Percentiles rank a stretch among this genome's conserved stretches.
Evolutionary conservation across 2,329 filamentous ascomycete genomes (phyloP).

Genomic region (Colletotrichum incanum): DNA sequence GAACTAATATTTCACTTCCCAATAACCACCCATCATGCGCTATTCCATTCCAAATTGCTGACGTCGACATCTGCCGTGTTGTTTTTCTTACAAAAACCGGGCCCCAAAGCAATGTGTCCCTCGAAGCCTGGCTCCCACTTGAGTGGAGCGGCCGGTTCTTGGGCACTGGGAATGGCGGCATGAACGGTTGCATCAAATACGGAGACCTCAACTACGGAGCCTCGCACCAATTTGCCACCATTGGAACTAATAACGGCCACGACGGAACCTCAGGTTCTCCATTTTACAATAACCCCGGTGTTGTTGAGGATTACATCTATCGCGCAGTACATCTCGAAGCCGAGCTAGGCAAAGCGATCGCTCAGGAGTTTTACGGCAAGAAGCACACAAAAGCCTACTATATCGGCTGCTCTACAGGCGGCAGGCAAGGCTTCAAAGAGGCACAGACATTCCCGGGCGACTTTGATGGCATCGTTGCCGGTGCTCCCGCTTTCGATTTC

Average conservation of each 20-base stretch:
- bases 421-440: slow-evolving; percentile 66
- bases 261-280: slow-evolving; percentile 57
- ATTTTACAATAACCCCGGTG: slow-evolving; percentile 55
- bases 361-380: slow-evolving; percentile 62
- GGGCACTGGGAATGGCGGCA: slow-evolving; percentile 64
- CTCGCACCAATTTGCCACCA: slow-evolving; percentile 60
- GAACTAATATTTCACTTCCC: slow-evolving; percentile 52
- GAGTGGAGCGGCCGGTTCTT: slow-evolving; percentile 62
- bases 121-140: slow-evolving; percentile 65
- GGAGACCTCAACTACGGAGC: slow-evolving; percentile 62
- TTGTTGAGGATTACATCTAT: slow-evolving; percentile 56
- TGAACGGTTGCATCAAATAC: slow-evolving; percentile 64
- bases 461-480: slow-evolving; percentile 72
- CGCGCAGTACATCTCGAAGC: slow-evolving; percentile 63
- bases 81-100: slow-evolving; percentile 48
- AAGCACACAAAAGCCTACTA: slow-evolving; percentile 56
- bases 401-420: slow-evolving; percentile 68
- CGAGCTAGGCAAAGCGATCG: slow-evolving; percentile 63
- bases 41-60: slow-evolving; percentile 35
- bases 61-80: slow-evolving; percentile 49
- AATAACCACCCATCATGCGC: slow-evolving; percentile 54
- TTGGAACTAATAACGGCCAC: slow-evolving; percentile 67
- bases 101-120: slow-evolving; percentile 58
- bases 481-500: slow-evolving; percentile 55
- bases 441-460: slow-evolving; percentile 58